A percentile compares a stretch with the other conserved stretches of the same genome.
These are phyloP conservation scores for Wickerhamomyces bisporus DNA, from an alignment of 805 yeast genomes.

Conservation along the genomic window DNA sequence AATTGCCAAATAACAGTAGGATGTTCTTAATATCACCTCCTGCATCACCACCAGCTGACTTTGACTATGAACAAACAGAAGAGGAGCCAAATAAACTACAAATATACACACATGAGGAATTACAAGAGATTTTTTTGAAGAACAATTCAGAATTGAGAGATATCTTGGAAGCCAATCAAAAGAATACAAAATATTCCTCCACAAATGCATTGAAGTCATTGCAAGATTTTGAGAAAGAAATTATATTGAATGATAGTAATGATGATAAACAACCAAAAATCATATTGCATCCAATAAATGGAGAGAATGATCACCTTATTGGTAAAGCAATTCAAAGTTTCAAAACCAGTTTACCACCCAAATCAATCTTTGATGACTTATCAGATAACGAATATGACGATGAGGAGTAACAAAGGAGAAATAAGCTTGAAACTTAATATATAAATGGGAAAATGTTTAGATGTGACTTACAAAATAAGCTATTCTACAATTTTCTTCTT, in stretches of 20 bases:
- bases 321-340: constrained; percentile 20
- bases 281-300: constrained; percentile 20
- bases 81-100: constrained; percentile 30
- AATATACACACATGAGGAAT: constrained; percentile 23
- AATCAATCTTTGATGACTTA: constrained; percentile 31
- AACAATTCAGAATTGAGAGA: constrained; percentile 17
- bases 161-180: constrained; percentile 9
- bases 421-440: too few species aligned
- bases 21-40: constrained; percentile 38
- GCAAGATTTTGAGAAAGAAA: constrained; percentile 13
- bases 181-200: constrained; percentile 6
- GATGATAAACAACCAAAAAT: constrained; percentile 18
- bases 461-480: too few species aligned
- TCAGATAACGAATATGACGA: constrained; percentile 9
- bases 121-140: constrained; percentile 16
- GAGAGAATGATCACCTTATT: constrained; percentile 22
- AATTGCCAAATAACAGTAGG: constrained; percentile 29
- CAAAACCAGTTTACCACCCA: constrained; percentile 33
- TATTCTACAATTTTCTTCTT: too few species aligned
- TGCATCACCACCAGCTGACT: constrained; percentile 37
- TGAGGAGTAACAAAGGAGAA: too few species aligned
- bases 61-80: constrained; percentile 32
- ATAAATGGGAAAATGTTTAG: too few species aligned
- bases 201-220: constrained; percentile 3
- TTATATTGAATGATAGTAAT: constrained; percentile 19